Evolutionary conservation across 73 alveolate genomes (phyloP), one percentile per base, ranked within the genome.

Genomic region (Paraurostyla sp.): DNA sequence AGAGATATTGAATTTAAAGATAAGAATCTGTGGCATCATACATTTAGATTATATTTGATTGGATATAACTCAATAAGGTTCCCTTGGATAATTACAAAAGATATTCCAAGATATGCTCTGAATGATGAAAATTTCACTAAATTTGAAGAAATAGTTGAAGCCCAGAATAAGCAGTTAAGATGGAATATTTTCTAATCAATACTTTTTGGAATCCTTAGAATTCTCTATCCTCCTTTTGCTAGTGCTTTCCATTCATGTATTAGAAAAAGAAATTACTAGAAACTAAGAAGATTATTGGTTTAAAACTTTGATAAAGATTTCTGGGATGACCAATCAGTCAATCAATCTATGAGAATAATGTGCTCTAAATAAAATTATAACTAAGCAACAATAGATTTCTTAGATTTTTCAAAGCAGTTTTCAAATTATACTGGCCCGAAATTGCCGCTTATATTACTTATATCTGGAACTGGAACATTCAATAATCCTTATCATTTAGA

Each of bases 381-480:
- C 7, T 50, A 75, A 35, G 93, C 87, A 22, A 69, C 58, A 41
- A 75, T 91, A 25, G 96, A 91, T 82, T 85, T 85, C 80, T 6
- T 91, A 6, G 96, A 91, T 85, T 62, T 68, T 33, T 41, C 81
- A 7, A 85, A 76, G 45, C 80, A 76, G 15, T 59, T 54, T 38
- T 60, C 20, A 68, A 48, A 42, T 38, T 91, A 85, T 45, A 51
- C 36, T 3, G 96, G 96, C 32, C 93, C 93, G 0, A 33, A 43
- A 27, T 45, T 91, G 27, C 96, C 96, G 0, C 25, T 85, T 35
- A 46, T 52, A 29, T 22, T 75, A 35, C 49, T 71, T 33, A 25
- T 91, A 30, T 73, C 89, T 36, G 96, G 96, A 27, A 58, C 60
- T 0, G 96, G 96, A 9, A 30, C 88, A 6, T 85, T 65, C 51